Base-by-base conservation (phyloP, 2,329 filamentous ascomycete species). In the Scedosporium apiospermum region DNA sequence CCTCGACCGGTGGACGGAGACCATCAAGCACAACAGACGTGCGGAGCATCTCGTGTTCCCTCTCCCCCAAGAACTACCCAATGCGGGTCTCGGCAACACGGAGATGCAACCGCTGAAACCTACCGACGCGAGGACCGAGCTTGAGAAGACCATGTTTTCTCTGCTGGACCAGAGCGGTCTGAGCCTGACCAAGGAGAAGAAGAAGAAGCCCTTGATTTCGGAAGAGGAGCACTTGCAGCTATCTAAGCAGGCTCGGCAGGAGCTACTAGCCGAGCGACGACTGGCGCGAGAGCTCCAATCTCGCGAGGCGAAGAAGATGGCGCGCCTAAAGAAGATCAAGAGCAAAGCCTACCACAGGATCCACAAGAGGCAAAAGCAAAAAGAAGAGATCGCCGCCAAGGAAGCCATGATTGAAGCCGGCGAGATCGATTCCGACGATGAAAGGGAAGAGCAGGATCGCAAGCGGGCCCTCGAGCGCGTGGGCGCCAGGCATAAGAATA, bases 321-420 rank as follows among this genome's bases (percentile, higher is more conserved):
- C 93, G 76, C 88, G 95, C 26, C 91, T 99, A 76, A 96, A 97
- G 78, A 98, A 98, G 80, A 99, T 99, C 78, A 99, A 99, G 81
- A 96, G 90, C 72, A 99, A 97, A 74, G 85, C 92, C 0, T 99
- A 96, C 72, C 90, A 93, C 62, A 88, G 93, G 55, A 88, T 98
- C 14, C 93, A 98, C 75, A 87, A 93, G 44, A 96, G 89, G 71
- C 90, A 87, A 73, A 69, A 79, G 68, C 75, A 82, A 67, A 78
- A 82, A 62, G 73, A 85, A 65, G 74, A 86, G 72, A 77, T 79
- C 71, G 82, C 81, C 16, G 73, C 77, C 16, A 76, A 75, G 18
- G 80, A 82, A 70, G 81, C 70, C 63, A 79, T 80, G 74, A 80
- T 79, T 18, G 84, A 82, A 60, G 81, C 82, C 10, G 83, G 83